Base-by-base conservation (phyloP, 1,139 yeast genomes). In the Sugiyamaella paludigena region DNA sequence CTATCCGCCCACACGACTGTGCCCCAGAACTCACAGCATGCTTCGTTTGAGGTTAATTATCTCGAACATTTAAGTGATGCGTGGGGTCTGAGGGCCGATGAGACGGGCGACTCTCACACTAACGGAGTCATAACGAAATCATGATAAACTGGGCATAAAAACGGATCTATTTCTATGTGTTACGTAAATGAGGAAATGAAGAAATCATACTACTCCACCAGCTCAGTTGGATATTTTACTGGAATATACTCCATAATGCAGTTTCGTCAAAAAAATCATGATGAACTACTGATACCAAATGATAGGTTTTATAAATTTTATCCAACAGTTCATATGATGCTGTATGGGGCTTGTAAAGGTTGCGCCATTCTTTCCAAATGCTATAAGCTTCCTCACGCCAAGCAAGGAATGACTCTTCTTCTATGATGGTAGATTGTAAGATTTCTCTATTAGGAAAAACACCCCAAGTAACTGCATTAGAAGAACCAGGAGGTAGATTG, bases 371-470 rank as follows among this genome's bases (percentile, higher is more conserved):
- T 38, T 77, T 71, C 95, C 97, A 87, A 53, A 92, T 83, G 54
- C 80, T 77, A 68, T 89, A 92, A 0, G 96, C 95, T 66, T 92
- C 98, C 61, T 91, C 96, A 56, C 83, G 79, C 97, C 97, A 89
- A 1, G 96, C 95, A 58, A 78, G 78, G 71, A 89, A 89, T 2
- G 96, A 86, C 59, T 88, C 95, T 58, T 80, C 84, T 61, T 88
- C 96, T 47, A 89, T 82, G 50, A 88, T 84, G 0, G 98, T 89
- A 1, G 96, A 87, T 65, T 88, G 96, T 30, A 87, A 78, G 42
- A 87, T 83, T 63, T 87, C 95, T 57, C 87, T 78, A 68, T 83
- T 84, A 1, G 95, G 95, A 73, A 91, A 89, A 2, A 86, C 95
- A 50, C 97, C 97, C 97, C 97, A 92, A 0, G 98, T 92, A 8